Conservation (phyloP, 495 filamentous ascomycete species). For the Talaromyces nanjingensis region DNA sequence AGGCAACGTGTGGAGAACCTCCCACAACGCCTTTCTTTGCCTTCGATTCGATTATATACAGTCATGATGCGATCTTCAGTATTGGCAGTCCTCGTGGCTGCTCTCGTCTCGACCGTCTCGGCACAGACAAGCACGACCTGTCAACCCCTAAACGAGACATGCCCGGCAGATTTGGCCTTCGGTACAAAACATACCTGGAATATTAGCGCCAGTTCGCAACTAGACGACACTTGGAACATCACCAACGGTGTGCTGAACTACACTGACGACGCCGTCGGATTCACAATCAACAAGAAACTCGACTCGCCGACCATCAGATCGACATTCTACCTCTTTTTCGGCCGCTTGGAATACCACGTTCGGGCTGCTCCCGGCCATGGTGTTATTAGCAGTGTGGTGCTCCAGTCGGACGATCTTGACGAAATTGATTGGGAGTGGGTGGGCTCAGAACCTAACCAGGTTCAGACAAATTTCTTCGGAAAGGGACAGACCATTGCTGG, state of each 20-base stretch:
- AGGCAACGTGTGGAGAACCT: not conserved
- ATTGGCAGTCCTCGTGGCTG: constrained; percentile 6
- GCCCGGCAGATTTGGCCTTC: constrained; percentile 63
- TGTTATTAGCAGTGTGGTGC: constrained; percentile 75
- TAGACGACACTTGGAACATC: constrained; percentile 53
- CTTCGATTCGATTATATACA: not conserved
- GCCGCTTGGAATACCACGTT: constrained; percentile 64
- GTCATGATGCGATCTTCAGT: constrained; percentile 1
- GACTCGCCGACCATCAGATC: constrained; percentile 61
- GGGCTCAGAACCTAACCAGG: constrained; percentile 47
- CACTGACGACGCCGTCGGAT: constrained; percentile 53
- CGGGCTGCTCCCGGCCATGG: constrained; percentile 64
- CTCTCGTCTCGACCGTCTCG: constrained; percentile 29
- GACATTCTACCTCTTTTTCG: constrained; percentile 81
- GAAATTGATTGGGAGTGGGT: constrained; percentile 84
- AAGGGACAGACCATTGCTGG: constrained; percentile 72
- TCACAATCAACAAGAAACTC: constrained; percentile 59
- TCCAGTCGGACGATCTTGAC: constrained; percentile 86
- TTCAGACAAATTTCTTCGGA: constrained; percentile 91
- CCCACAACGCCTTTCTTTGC: not conserved
- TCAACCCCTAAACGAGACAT: constrained; percentile 57
- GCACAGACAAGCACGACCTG: constrained; percentile 63
- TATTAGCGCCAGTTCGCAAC: constrained; percentile 54
- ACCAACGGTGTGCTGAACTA: constrained; percentile 52
- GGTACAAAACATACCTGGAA: constrained; percentile 51